Evolutionary conservation across 2,329 filamentous ascomycete species (phyloP), one percentile per base, ranked within the genome.

Genomic region (Diaporthe aspalathi): DNA sequence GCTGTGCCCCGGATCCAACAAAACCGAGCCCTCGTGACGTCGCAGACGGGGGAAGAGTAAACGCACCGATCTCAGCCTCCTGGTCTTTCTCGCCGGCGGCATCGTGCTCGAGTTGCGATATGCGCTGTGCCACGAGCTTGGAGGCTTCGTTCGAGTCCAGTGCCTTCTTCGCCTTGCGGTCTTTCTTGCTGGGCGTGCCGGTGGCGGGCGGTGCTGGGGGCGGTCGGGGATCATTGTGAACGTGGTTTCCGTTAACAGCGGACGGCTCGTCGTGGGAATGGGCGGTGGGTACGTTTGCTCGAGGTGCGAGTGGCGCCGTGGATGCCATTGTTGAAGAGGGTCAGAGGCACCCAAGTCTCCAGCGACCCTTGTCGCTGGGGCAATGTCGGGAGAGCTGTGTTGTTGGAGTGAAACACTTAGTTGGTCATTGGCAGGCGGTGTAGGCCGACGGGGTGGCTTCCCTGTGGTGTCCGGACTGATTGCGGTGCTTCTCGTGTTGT

Each of bases 21-120:
- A 24, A 35, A 52, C 32, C 27, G 38, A 54, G 29, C 53, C 53
- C 45, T 68, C 53, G 32, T 68, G 45, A 60, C 67, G 43, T 52
- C 53, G 47, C 50, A 24, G 71, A 69, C 54, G 53, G 62, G 62
- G 53, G 22, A 50, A 67, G 45, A 73, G 60, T 70, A 72, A 66
- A 80, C 80, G 62, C 74, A 97, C 94, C 94, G 80, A 99, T 98
- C 85, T 98, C 96, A 73, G 93, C 90, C 83, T 98, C 95, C 83
- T 98, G 94, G 76, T 97, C 95, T 82, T 97, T 97, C 80, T 97
- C 95, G 72, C 94, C 94, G 14, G 94, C 94, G 63, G 93, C 93
- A 86, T 98, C 95, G 74, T 94, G 93, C 82, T 99, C 96, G 72
- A 99, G 86, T 84, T 98, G 96, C 27, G 94, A 95, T 79, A 99